phyloP scores from a whole-genome alignment of 306 rosid species.

The Inga laurina region DNA sequence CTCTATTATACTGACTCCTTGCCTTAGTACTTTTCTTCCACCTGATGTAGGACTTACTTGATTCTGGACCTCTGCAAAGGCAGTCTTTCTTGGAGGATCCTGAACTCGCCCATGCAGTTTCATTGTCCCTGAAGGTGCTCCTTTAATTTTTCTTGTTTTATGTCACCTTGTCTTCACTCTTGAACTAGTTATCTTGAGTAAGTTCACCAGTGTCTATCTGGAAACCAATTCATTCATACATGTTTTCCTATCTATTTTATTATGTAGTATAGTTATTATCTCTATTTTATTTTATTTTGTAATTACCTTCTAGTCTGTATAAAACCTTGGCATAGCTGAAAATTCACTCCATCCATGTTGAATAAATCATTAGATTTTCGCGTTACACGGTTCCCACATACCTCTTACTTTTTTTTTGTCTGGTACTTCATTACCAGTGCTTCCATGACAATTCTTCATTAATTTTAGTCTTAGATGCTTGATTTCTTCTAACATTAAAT shows the following conservation, averaged over 20 bases:
- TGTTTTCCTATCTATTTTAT: not conserved
- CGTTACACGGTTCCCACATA: not conserved
- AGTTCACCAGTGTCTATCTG: not conserved
- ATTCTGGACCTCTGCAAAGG: constrained; percentile 50
- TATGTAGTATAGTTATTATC: not conserved
- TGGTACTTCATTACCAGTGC: not conserved
- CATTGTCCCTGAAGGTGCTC: constrained; percentile 82
- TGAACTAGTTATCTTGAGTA: constrained; percentile 2
- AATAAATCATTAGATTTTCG: not conserved
- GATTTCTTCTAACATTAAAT: constrained; percentile 14
- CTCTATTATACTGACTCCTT: constrained; percentile 26
- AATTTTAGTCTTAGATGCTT: constrained; percentile 34
- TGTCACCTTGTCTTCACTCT: not conserved
- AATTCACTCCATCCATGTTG: not conserved
- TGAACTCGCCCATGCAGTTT: constrained; percentile 85
- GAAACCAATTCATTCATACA: not conserved
- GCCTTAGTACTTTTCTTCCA: constrained; percentile 36
- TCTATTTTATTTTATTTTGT: not conserved
- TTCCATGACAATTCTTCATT: constrained; percentile 17
- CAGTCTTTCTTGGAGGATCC: constrained; percentile 63
- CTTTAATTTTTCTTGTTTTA: constrained; percentile 26
- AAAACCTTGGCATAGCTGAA: not conserved
- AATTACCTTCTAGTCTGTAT: not conserved
- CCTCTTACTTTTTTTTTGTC: not conserved
- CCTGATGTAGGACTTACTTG: constrained; percentile 57